Percentiles rank a stretch among this genome's conserved stretches.
These are phyloP conservation scores for Elsinoe fawcettii DNA, from an alignment of 2,329 filamentous ascomycete species.

Conservation along the genomic window DNA sequence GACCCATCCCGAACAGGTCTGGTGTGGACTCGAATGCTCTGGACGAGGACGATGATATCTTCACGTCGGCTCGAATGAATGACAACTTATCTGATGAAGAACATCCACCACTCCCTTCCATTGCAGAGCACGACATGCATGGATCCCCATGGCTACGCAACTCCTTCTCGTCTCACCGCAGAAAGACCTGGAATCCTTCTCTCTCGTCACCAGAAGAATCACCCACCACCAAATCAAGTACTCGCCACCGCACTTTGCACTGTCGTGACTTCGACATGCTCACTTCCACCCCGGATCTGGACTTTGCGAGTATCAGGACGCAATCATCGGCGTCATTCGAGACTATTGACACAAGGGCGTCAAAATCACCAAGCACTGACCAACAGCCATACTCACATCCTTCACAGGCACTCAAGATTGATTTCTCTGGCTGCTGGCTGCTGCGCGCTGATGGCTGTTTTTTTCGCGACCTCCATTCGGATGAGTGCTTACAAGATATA, in stretches of 20 bases:
- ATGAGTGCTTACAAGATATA: slow-evolving; percentile 36
- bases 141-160: slow-evolving; percentile 4
- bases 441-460: slow-evolving; percentile 10
- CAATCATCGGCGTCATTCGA: not conserved
- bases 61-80: too few relatives aligned
- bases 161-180: not conserved
- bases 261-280: not conserved
- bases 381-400: slow-evolving; percentile 1
- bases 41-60: too few relatives aligned
- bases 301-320: slow-evolving; percentile 6
- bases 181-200: not conserved
- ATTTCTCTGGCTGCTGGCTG: slow-evolving; percentile 6
- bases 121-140: not conserved
- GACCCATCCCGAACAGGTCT: not conserved
- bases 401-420: not conserved
- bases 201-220: not conserved
- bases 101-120: not conserved
- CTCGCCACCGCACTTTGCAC: not conserved
- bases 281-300: not conserved
- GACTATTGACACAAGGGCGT: not conserved
- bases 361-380: not conserved
- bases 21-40: not conserved
- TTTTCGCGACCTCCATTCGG: not conserved
- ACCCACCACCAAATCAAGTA: not conserved
- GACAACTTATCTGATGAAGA: not conserved